Evolutionary conservation across 768 basidiomycete genomes (phyloP), one percentile per base, ranked within the genome.

Genomic region (Tulasnella sp.): DNA sequence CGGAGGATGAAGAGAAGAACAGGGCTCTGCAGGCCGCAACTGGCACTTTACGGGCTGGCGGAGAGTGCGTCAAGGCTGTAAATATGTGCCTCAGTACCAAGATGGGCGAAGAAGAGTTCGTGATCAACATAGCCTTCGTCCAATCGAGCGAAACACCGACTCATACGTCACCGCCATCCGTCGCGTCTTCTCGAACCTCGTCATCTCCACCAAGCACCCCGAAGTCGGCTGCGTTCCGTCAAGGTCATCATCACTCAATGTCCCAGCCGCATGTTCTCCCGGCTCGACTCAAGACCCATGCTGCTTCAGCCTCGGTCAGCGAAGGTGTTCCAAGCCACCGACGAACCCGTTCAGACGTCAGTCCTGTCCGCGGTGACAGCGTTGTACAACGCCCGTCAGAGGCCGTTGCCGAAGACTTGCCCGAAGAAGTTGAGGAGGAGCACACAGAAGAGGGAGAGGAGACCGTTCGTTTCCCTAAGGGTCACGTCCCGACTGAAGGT

Each of bases 11-110:
- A 72, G 94, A 96, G 83, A 94, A 93, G 84, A 87, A 88, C 75
- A 86, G 87, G 0, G 84, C 98, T 74, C 87, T 98, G 80, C 89
- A 91, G 77, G 91, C 91, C n/a, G 95, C 96, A 11, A 98, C 97
- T 5, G 89, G 89, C 70, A 93, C 96, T 6, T 86, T 96, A 78
- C 93, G 94, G 82, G 91, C 93, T 37, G 95, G 94, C 39, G 91
- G 92, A 15, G 96, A 98, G 80, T 97, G 95, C 83, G 91, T 95
- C 57, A 88, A 91, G 10, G 90, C 93, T 35, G 93, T 96, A 81
- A 94, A 92, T 84, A 88, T 91, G 79, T 96, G 94, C 82, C 84
- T 96, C 77, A 90, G 87, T 82, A 88, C 91, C 73, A 86, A 91
- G 29, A 84, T 87, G 16, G 87, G 88, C 57, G 91, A 91, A 81